Conservation (phyloP, 108 stramenopile genomes). For the Phaeodactylum tricornutum region DNA sequence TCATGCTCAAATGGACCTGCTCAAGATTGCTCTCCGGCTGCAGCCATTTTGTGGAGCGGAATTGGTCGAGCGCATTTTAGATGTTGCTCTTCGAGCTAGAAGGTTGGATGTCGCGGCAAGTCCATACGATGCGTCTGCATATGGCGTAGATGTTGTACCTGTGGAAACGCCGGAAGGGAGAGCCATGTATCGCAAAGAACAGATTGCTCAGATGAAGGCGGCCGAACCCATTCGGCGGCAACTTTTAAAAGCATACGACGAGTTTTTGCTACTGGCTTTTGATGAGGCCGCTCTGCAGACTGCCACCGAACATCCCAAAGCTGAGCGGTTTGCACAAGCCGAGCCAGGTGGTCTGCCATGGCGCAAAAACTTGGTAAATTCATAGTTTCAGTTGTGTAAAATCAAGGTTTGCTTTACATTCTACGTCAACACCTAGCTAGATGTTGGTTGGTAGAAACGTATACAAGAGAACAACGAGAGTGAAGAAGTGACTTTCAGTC, state of each 20-base stretch:
- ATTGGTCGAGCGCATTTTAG: constrained; percentile 43
- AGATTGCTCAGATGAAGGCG: constrained; percentile 43
- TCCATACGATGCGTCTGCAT: constrained; percentile 76
- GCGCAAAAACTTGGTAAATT: constrained; percentile 22
- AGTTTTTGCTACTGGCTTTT: constrained; percentile 40
- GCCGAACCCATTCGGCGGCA: constrained; percentile 41
- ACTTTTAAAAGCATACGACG: constrained; percentile 38
- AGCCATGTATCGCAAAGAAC: constrained; percentile 46
- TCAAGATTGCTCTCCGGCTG: constrained; percentile 78
- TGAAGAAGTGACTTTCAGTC: no score
- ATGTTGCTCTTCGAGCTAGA: constrained; percentile 65
- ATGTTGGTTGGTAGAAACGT: no score
- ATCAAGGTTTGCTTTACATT: no score
- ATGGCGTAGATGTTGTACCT: constrained; percentile 43
- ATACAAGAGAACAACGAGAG: no score
- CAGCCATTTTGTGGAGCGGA: constrained; percentile 56
- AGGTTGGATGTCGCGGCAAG: constrained; percentile 84
- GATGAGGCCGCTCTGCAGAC: no score
- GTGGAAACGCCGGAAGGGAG: constrained; percentile 84
- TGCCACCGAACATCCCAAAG: constrained; percentile 8
- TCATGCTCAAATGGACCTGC: constrained; percentile 92
- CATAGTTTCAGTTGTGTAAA: neutral
- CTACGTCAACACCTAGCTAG: no score
- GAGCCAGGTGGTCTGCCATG: constrained; percentile 36
- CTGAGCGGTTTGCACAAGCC: constrained; percentile 31